Conservation (phyloP, 2,329 filamentous ascomycete species). For the Phialophora tarda region DNA sequence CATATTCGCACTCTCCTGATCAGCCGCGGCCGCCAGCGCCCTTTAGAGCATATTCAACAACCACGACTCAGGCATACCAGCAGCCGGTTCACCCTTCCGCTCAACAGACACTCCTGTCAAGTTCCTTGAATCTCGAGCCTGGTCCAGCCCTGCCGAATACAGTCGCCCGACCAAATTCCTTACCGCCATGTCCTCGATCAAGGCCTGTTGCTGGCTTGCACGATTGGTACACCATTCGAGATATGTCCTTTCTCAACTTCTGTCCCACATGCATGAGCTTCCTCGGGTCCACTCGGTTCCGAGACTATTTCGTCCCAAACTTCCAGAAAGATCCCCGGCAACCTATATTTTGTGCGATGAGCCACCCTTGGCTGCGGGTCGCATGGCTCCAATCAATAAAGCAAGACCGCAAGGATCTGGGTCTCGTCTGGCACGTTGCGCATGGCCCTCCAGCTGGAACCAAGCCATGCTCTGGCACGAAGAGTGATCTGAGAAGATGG, state of each 20-base stretch:
- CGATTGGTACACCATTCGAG: slow-evolving; percentile 81
- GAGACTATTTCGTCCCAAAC: slow-evolving; percentile 68
- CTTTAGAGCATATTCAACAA: slow-evolving; percentile 28
- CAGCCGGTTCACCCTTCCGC: slow-evolving; percentile 18
- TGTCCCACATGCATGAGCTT: slow-evolving; percentile 79
- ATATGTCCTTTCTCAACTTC: slow-evolving; percentile 74
- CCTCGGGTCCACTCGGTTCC: slow-evolving; percentile 73
- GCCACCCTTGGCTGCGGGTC: slow-evolving; percentile 79
- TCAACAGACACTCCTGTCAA: slow-evolving; percentile 19
- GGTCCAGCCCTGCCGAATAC: slow-evolving; percentile 1
- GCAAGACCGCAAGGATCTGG: slow-evolving; percentile 68
- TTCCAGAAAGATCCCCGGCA: slow-evolving; percentile 62
- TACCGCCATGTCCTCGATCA: slow-evolving; percentile 73
- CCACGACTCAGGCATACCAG: slow-evolving; percentile 16
- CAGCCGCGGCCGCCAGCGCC: slow-evolving; percentile 22
- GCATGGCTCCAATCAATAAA: slow-evolving; percentile 82
- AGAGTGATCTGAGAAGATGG: slow-evolving; percentile 69
- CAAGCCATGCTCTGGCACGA: slow-evolving; percentile 63
- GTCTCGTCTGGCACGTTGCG: slow-evolving; percentile 69
- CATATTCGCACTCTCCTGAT: slow-evolving; percentile 33
- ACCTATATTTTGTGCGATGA: slow-evolving; percentile 77
- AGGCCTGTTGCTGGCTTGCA: slow-evolving; percentile 66
- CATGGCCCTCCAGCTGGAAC: slow-evolving; percentile 65
- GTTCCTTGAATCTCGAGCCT: slow-evolving; percentile 25
- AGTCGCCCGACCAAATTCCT: slow-evolving; percentile 14